A percentile compares a stretch with the other conserved stretches of the same genome.
Conservation (phyloP, 2,329 filamentous ascomycete genomes). For the Colletotrichum ledebouriae region DNA sequence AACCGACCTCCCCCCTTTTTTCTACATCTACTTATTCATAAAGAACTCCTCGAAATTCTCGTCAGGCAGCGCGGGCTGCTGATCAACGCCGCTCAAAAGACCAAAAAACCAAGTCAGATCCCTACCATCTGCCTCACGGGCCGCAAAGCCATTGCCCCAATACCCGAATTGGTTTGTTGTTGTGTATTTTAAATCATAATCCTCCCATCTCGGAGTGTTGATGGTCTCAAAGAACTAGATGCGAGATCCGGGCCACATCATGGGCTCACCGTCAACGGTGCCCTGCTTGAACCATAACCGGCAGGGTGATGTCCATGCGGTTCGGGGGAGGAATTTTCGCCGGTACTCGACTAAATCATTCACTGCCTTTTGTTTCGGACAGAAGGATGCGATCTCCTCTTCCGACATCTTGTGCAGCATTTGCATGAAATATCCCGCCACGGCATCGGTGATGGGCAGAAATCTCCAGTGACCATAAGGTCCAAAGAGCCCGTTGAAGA, state of each 20-base stretch:
- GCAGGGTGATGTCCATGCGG: constrained; percentile 46
- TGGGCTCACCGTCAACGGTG: constrained; percentile 45
- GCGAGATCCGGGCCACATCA: constrained; percentile 47
- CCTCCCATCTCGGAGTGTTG: constrained; percentile 47
- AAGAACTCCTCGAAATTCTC: constrained; percentile 46
- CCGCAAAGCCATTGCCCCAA: constrained; percentile 46
- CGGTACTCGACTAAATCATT: constrained; percentile 50
- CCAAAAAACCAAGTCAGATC: constrained; percentile 46
- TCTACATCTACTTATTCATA: constrained; percentile 41
- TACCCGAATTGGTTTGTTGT: constrained; percentile 47
- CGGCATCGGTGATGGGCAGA: constrained; percentile 46
- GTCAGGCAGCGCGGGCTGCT: constrained; percentile 45
- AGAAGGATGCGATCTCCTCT: constrained; percentile 46
- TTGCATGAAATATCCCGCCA: constrained; percentile 49
- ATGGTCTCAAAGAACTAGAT: constrained; percentile 48
- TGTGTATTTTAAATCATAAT: constrained; percentile 45
- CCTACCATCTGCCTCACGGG: constrained; percentile 40
- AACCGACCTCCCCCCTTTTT: too few relatives aligned
- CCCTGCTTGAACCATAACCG: constrained; percentile 49
- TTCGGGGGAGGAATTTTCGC: constrained; percentile 47
- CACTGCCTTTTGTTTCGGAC: constrained; percentile 46
- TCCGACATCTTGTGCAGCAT: constrained; percentile 48
- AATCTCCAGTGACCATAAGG: constrained; percentile 48
- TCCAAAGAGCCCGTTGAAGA: constrained; percentile 47
- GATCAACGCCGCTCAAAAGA: constrained; percentile 39